Evolutionary conservation across 805 yeast genomes (phyloP), one percentile per base, ranked within the genome.

Genomic region (Candida corydali): DNA sequence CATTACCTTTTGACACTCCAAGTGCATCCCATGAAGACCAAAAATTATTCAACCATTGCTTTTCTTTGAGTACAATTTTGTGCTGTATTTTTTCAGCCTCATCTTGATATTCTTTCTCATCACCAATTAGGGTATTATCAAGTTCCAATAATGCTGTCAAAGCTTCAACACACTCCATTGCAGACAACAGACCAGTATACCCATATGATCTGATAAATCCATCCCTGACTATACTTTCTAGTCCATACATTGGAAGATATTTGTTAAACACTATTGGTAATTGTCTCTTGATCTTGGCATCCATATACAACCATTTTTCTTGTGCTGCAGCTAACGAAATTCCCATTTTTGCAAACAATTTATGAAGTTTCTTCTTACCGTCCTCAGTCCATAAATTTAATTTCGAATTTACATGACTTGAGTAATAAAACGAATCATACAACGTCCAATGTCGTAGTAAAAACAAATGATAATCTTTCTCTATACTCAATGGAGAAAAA

Each of bases 291-390:
- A 91, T 68, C 8, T 73, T 71, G 26, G 85, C 76, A 54, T 87
- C 93, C 80, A 91, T 78, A 55, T 91, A 94, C 17, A 82, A 70
- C 98, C 98, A 93, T 38, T 80, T 80, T 57, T 93, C 96, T 51
- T 81, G 83, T 0, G 98, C 93, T n/a, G 82, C 80, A 5, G 78
- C 82, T 32, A 93, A 66, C 0, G 96, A 82, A 5, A 93, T 82
- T 6, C 98, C 98, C 96, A 94, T 93, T 49, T 84, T 77, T 1
- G 98, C 98, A 63, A 93, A 86, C 76, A 93, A 73, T 49, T 88
- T 87, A 54, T 89, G 95, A 34, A 93, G 65, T 45, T 80, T 75
- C 53, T 86, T 87, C 46, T 82, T 75, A 5, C 99, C 98, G 40
- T 84, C 89, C 51, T 86, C 96, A 22, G 89, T 82, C 93, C 96